Base-by-base conservation (phyloP, 305 asterid genomes). In the Withania somnifera region DNA sequence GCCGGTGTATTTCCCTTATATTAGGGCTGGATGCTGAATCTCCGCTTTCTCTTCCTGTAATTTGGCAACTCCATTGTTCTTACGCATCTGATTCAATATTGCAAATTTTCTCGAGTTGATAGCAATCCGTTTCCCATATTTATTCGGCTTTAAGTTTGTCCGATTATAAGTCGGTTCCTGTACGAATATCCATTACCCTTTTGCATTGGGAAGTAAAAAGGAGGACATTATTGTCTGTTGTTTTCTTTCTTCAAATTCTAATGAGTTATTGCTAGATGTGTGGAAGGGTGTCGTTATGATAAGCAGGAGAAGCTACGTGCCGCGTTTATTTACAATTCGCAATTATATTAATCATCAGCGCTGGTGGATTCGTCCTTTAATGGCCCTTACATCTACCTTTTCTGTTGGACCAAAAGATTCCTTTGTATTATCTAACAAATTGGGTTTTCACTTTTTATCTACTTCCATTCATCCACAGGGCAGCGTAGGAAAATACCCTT, bases 251-350 rank as follows among this genome's bases (percentile, higher is more conserved):
- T 20, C 8, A 51, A 15, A 4, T 56, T 30, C 22, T 17, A 0
- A 0, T 42, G 78, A 47, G 34, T 7, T 50, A 28, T 75, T 50
- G 11, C 45, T 75, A 50, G 58, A 66, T 77, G 61, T 69, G 77
- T 45, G 78, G 47, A 45, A 80, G 61, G 68, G 56, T 78, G 45
- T 81, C 40, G 80, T 61, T 84, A 84, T 84, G 87, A 61, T 81
- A 84, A 76, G 1, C 51, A 50, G 57, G 63, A 68, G 82, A 64
- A 36, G 24, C 10, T 83, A 66, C 52, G 54, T 50, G 51, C 26
- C 32, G 26, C 28, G 57, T 30, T 67, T 79, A 7, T 61, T 67
- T 57, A 45, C 56, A 11, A 50, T 60, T 50, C 40, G 11, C 63
- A 53, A 57, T 45, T 40, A 56, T 0, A 0, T 20, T 26, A 0